Evolutionary conservation across 2,329 filamentous ascomycete genomes (phyloP).

Genomic region (Aspergillus vadensis): DNA sequence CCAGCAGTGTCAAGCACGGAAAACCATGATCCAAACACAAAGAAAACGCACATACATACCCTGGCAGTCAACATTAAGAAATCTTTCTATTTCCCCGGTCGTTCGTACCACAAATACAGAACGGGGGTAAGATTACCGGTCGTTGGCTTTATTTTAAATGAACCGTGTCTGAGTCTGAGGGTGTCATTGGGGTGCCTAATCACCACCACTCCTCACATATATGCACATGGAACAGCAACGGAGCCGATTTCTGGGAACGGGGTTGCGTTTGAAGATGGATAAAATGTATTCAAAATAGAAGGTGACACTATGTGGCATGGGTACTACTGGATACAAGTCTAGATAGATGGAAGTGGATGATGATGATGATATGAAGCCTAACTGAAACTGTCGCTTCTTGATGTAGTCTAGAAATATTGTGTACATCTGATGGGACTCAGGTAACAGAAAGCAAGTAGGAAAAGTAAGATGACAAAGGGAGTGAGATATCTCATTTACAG

Average conservation of each 20-base stretch:
- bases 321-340: not conserved
- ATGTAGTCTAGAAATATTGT: not conserved
- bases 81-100: too few relatives aligned
- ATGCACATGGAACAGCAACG: not conserved
- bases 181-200: not conserved
- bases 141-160: not conserved
- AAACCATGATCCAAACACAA: too few relatives aligned
- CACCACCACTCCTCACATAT: not conserved
- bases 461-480: not conserved
- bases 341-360: not conserved
- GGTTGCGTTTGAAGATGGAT: not conserved
- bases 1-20: too few relatives aligned
- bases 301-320: not conserved
- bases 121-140: not conserved
- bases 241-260: not conserved
- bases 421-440: not conserved
- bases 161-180: too few relatives aligned
- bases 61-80: too few relatives aligned
- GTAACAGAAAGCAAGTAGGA: not conserved
- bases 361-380: not conserved
- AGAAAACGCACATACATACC: too few relatives aligned
- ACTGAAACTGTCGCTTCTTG: not conserved
- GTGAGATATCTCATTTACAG: slow-evolving; percentile 2
- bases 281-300: not conserved
- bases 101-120: not conserved